Percentiles rank a stretch among this genome's conserved stretches.
phyloP scores from a whole-genome alignment of 106 monocot species.

The Platanthera guangdongensis region DNA sequence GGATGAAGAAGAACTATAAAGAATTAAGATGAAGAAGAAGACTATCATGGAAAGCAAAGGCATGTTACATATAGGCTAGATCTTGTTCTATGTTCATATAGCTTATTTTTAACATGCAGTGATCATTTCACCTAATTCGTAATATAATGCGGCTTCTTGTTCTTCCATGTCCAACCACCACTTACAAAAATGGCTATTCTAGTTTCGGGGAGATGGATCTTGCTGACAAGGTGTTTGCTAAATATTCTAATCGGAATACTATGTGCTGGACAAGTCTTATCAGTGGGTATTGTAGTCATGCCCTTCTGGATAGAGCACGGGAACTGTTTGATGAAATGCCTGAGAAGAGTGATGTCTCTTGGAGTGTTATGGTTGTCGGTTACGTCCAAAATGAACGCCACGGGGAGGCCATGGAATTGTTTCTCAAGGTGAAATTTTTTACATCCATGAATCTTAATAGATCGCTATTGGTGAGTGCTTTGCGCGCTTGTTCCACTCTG shows the following conservation, averaged over 20 bases:
- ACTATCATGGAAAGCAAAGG: too few species aligned
- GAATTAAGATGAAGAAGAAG: too few species aligned
- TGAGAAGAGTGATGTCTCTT: slow-evolving; percentile 22
- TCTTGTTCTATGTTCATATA: too few species aligned
- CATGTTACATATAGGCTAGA: too few species aligned
- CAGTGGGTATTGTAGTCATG: slow-evolving; percentile 19
- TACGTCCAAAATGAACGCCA: slow-evolving; percentile 23
- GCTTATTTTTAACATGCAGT: too few species aligned
- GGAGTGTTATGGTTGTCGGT: slow-evolving; percentile 35
- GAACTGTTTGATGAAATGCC: slow-evolving; percentile 33
- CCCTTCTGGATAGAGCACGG: slow-evolving; percentile 10
- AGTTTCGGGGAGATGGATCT: slow-evolving; percentile 10
- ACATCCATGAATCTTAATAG: slow-evolving; percentile 7
- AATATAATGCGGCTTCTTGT: too few species aligned
- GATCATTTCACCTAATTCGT: too few species aligned
- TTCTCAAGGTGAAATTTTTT: slow-evolving; percentile 10
- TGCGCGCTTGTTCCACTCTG: slow-evolving; percentile 22
- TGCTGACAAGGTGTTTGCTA: slow-evolving; percentile 28
- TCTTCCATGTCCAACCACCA: too few species aligned
- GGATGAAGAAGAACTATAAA: too few species aligned
- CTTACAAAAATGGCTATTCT: too few species aligned
- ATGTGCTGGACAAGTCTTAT: slow-evolving; percentile 37
- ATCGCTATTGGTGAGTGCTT: slow-evolving; percentile 16
- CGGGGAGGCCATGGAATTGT: slow-evolving; percentile 17
- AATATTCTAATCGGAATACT: slow-evolving; percentile 20